phyloP scores from a whole-genome alignment of 768 basidiomycete genomes.

The Lentinula lateritia region DNA sequence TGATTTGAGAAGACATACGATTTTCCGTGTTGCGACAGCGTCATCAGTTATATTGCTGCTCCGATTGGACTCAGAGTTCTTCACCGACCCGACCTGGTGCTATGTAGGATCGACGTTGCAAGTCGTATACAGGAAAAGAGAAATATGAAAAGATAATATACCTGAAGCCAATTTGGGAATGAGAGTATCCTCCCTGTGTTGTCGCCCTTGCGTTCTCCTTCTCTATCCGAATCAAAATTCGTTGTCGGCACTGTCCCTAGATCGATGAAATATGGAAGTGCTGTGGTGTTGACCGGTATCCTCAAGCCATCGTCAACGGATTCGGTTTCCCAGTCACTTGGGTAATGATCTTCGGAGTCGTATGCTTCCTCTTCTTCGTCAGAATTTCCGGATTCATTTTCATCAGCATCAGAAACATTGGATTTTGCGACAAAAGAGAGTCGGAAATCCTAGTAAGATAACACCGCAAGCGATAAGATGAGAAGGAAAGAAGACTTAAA shows the following conservation, averaged over 20 bases:
- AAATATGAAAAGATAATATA: not conserved
- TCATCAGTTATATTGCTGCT: not conserved
- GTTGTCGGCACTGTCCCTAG: not conserved
- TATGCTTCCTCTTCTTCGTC: not conserved
- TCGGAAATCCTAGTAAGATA: not conserved
- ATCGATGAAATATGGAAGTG: not conserved
- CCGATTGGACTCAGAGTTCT: not conserved
- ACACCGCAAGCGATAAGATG: not conserved
- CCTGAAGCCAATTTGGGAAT: conserved; percentile 5
- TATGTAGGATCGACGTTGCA: not conserved
- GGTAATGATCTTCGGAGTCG: not conserved
- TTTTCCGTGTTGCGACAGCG: not conserved
- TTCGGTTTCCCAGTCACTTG: conserved; percentile 1
- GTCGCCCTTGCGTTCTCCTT: not conserved
- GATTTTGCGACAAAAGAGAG: not conserved
- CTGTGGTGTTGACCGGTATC: not conserved
- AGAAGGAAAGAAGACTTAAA: too few relatives aligned
- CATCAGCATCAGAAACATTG: not conserved
- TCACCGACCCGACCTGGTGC: not conserved
- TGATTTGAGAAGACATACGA: not conserved
- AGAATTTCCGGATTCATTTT: too few relatives aligned
- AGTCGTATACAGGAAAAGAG: not conserved
- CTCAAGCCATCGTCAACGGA: not conserved
- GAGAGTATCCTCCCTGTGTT: conserved; percentile 2
- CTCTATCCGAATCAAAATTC: not conserved